phyloP scores from a whole-genome alignment of 2,329 filamentous ascomycete genomes.

The Nigrograna mackinnonii region DNA sequence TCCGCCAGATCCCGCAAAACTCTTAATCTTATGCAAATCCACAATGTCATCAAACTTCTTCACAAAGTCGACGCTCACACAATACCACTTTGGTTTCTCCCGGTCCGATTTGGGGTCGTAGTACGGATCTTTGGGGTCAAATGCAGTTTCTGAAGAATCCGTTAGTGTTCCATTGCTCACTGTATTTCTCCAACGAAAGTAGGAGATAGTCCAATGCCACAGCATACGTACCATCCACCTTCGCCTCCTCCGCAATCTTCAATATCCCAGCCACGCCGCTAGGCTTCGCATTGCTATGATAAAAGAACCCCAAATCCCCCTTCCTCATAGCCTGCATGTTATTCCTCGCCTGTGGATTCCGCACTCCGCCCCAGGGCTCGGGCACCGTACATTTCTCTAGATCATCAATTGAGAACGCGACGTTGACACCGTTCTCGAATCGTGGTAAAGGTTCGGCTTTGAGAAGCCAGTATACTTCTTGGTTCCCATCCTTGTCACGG shows the following conservation, averaged over 20 bases:
- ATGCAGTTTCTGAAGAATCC: constrained; percentile 74
- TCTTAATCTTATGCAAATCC: constrained; percentile 71
- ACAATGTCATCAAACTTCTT: constrained; percentile 78
- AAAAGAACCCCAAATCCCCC: constrained; percentile 94
- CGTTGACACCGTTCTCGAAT: constrained; percentile 82
- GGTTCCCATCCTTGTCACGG: constrained; percentile 25
- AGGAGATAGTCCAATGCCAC: too few species aligned
- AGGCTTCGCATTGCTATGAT: constrained; percentile 90
- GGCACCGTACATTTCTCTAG: constrained; percentile 71
- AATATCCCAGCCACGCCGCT: constrained; percentile 87
- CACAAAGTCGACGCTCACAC: constrained; percentile 86
- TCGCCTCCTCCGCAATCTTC: constrained; percentile 85
- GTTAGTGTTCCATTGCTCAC: too few species aligned
- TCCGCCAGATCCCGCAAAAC: constrained; percentile 57
- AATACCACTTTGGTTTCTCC: constrained; percentile 77
- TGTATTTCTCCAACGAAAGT: too few species aligned
- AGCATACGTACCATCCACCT: too few species aligned
- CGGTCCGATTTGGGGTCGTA: constrained; percentile 77
- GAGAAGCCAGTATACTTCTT: constrained; percentile 51
- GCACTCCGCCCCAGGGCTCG: constrained; percentile 83
- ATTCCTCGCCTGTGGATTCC: constrained; percentile 69
- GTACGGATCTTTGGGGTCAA: constrained; percentile 74
- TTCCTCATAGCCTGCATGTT: constrained; percentile 90
- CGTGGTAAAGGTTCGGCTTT: constrained; percentile 78
- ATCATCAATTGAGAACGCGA: constrained; percentile 94